Base-by-base conservation (phyloP, 164 flowering plant genomes). In the Stephania japonica region DNA sequence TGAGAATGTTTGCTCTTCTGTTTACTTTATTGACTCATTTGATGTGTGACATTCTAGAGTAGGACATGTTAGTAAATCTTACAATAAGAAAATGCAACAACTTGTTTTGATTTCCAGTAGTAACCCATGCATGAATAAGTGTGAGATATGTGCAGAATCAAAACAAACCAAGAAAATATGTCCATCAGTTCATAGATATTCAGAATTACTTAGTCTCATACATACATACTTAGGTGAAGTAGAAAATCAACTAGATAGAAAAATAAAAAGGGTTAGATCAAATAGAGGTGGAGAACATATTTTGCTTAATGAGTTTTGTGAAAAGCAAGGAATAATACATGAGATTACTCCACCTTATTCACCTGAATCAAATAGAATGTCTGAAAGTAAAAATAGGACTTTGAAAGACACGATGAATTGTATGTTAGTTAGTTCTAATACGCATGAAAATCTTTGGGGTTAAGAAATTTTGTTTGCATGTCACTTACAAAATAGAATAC, bases 311-410 rank as follows among this genome's bases (percentile, higher is more conserved):
- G 32, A 24, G 0, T 74, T 10, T 68, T 74, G 65, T 67, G 49
- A 67, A 27, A 1, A 26, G 3, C 12, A 68, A 16, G 53, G 66
- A 0, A 74, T 74, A 7, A 26, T 67, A 16, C 16, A 74, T 67
- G 12, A 74, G 56, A 7, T 18, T 2, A 25, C 50, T 6, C 8
- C 64, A 4, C 49, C 71, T 23, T 67, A 67, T 8, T 24, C 70
- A 25, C 76, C 18, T 26, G 47, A 67, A 74, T n/a, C 21, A 5
- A 74, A 74, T 67, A 71, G 71, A 13, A 11, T 67, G 12, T 49
- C 27, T 11, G 26, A 74, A 21, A 32, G 65, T 16, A 74, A 74
- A 41, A 32, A 74, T n/a, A 67, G 1, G 18, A 56, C 73, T 7
- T 38, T 56, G 7, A 27, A 32, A 2, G 21, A 75, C 1, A 73